Evolutionary conservation across 495 filamentous ascomycete species (phyloP), one percentile per base, ranked within the genome.

Genomic region (Rostrohypoxylon terebratum): DNA sequence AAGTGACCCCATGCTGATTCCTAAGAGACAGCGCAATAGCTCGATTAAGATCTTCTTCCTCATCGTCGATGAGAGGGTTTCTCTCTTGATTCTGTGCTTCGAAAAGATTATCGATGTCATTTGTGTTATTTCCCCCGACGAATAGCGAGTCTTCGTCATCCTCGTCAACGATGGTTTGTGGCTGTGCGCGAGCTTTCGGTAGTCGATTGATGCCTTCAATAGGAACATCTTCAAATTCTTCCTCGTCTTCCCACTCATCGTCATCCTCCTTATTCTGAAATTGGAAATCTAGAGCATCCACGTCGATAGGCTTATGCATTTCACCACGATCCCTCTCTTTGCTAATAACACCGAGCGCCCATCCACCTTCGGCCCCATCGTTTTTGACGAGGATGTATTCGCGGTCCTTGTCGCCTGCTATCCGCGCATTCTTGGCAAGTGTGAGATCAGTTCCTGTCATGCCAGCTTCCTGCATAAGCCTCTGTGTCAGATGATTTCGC

Each of bases 381-480:
- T 99, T 97, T 79, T 95, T 96, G 31, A 99, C 95, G 2, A 99
- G 84, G 34, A 98, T 93, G 77, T 99, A 99, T 79, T 99, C 96
- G 62, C 91, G 90, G 8, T 91, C 93, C 70, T 90, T 93, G 75
- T 98, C 95, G 25, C 96, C 93, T 0, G 93, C 95, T 65, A 99
- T 90, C 11, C 96, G 86, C 16, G 85, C 87, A 57, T 90, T 90
- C 20, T 83, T 81, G 2, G 83, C 87, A 33, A 89, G 81, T 25
- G 91, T 88, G 23, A 88, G 82, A 76, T 94, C 91, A 36, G 89
- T 87, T 1, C 88, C 90, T 38, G 91, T 90, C 91, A 96, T 97
- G 16, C 94, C 94, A 74, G 95, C 93, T 28, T 98, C 87, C 71
- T 96, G 90, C 96, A 99, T 98, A 47, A 99, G 80, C 47, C 95